Conservation (phyloP, 1,284 basidiomycete species). For the Moesziomyces antarcticus region DNA sequence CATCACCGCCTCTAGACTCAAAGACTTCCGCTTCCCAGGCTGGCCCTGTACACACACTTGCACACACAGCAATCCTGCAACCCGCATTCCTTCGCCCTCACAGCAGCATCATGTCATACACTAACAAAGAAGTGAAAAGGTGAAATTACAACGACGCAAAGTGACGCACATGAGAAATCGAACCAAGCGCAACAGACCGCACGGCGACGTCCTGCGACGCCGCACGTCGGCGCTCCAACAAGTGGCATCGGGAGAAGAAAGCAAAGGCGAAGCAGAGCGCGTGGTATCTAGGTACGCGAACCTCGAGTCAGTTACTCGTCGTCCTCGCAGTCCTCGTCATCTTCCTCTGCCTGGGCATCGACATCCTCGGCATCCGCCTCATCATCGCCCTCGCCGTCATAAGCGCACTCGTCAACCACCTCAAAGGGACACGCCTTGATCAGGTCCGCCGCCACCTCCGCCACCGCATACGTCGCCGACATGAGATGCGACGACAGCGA, state of each 20-base stretch:
- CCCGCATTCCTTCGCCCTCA: too few species aligned
- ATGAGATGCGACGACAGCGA: slow-evolving; percentile 72
- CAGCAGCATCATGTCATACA: too few species aligned
- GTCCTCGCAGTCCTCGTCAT: slow-evolving; percentile 20
- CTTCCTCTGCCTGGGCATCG: background rate
- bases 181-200: background rate
- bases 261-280: background rate
- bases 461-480: slow-evolving; percentile 58
- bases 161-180: too few species aligned
- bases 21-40: background rate
- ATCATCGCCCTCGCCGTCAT: slow-evolving; percentile 19
- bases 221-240: background rate
- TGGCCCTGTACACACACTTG: slow-evolving; percentile 1
- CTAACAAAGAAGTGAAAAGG: too few species aligned
- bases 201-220: too few species aligned
- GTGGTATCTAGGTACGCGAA: too few species aligned
- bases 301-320: slow-evolving; percentile 2
- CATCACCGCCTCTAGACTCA: background rate
- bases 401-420: slow-evolving; percentile 41
- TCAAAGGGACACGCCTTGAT: slow-evolving; percentile 43
- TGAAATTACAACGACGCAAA: too few species aligned
- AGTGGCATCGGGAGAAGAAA: background rate
- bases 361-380: background rate
- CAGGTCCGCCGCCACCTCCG: slow-evolving; percentile 68
- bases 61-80: too few species aligned